Evolutionary conservation across 176 grass and related monocot genomes (phyloP).

Genomic region (Carex littledalei): DNA sequence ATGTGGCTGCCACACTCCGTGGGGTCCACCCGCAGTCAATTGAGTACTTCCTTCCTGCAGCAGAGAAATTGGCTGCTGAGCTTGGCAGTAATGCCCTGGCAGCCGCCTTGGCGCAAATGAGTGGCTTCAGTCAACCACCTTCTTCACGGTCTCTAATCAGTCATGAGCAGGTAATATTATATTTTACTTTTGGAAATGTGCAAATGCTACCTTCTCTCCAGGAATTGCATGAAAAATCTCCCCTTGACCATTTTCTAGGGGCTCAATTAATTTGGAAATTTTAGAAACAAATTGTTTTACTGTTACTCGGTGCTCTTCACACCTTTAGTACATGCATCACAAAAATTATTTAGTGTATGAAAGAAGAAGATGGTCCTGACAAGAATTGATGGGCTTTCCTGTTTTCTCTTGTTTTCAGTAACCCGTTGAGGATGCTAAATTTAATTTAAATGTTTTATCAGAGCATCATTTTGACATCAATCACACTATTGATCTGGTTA

Average conservation of each 20-base stretch:
- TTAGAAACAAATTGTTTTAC: background rate
- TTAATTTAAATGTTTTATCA: background rate
- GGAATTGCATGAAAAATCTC: background rate
- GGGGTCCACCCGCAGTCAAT: slow-evolving; percentile 74
- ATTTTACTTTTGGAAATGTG: background rate
- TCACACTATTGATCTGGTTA: background rate
- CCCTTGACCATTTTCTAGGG: background rate
- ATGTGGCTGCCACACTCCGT: slow-evolving; percentile 74
- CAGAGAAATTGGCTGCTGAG: slow-evolving; percentile 61
- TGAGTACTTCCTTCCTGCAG: slow-evolving; percentile 64
- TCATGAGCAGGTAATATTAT: slow-evolving; percentile 69
- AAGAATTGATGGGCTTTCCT: background rate
- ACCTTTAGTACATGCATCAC: background rate
- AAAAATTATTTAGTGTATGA: background rate
- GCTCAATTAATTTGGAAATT: background rate
- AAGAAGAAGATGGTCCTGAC: background rate
- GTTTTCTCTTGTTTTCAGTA: background rate
- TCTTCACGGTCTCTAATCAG: slow-evolving; percentile 88
- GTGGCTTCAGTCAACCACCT: slow-evolving; percentile 93
- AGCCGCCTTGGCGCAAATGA: slow-evolving; percentile 93
- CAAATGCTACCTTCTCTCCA: background rate
- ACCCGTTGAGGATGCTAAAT: background rate
- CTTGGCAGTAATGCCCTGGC: slow-evolving; percentile 81
- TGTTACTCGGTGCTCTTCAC: background rate
- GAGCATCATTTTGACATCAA: background rate